phyloP scores from a whole-genome alignment of 1,284 basidiomycete genomes.

The Clitocybe nebularis region DNA sequence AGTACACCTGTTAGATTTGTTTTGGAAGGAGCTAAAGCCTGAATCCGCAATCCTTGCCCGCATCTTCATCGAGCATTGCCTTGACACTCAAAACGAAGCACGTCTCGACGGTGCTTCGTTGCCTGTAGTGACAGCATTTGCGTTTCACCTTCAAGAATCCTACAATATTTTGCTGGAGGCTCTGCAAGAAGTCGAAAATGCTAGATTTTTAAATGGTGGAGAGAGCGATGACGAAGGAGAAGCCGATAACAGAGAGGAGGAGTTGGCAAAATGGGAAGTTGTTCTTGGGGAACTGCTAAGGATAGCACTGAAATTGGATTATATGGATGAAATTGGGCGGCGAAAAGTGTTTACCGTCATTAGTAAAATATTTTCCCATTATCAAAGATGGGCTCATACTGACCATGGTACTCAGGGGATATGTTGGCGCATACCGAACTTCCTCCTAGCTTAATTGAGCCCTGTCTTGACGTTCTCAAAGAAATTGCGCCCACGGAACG shows the following conservation, averaged over 20 bases:
- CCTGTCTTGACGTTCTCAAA: constrained; percentile 84
- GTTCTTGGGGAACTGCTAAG: constrained; percentile 80
- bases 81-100: constrained; percentile 58
- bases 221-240: constrained; percentile 43
- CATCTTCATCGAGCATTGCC: constrained; percentile 81
- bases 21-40: constrained; percentile 76
- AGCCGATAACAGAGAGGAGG: constrained; percentile 49
- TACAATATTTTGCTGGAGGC: constrained; percentile 69
- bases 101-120: constrained; percentile 69
- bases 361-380: constrained; percentile 45
- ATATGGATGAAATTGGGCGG: constrained; percentile 92
- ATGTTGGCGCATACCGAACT: constrained; percentile 85
- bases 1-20: constrained; percentile 48
- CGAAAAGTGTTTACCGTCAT: constrained; percentile 89
- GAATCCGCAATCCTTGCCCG: constrained; percentile 84
- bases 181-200: constrained; percentile 41
- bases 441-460: constrained; percentile 76
- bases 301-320: constrained; percentile 84
- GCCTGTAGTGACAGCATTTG: constrained; percentile 88
- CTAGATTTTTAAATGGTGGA: constrained; percentile 32
- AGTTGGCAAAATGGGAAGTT: constrained; percentile 64
- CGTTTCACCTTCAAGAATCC: constrained; percentile 79
- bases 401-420: constrained; percentile 47
- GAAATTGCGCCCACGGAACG: constrained; percentile 83
- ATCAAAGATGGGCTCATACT: not conserved